These are phyloP conservation scores for Malania oleifera DNA, from an alignment of 164 flowering plant genomes.

Conservation along the genomic window DNA sequence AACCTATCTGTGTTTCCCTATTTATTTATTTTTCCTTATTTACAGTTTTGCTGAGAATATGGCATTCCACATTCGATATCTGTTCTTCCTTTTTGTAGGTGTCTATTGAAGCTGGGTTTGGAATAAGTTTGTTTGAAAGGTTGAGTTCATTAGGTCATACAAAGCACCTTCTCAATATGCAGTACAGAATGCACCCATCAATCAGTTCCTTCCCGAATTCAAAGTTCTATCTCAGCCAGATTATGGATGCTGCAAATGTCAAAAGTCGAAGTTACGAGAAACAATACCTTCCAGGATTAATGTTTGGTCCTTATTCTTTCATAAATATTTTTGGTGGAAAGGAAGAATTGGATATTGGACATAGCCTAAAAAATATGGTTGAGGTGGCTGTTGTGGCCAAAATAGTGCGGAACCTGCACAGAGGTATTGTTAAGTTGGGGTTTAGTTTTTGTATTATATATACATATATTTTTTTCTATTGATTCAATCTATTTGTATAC, in stretches of 20 bases:
- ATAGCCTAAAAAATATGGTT: conserved; percentile 2
- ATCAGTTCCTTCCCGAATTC: conserved; percentile 5
- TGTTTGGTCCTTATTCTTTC: conserved; percentile 8
- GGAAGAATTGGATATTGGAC: conserved; percentile 2
- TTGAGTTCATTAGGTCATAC: conserved; percentile 1
- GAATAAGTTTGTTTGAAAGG: conserved; percentile 6
- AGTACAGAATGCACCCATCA: conserved; percentile 4
- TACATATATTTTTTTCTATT: too few relatives aligned
- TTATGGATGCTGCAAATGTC: not conserved
- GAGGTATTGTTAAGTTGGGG: not conserved
- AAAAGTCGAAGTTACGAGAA: not conserved
- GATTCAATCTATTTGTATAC: not conserved
- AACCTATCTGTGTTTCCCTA: too few relatives aligned
- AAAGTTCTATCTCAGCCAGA: conserved; percentile 1
- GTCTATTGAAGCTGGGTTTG: conserved; percentile 4
- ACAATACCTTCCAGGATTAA: not conserved
- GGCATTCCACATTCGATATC: not conserved
- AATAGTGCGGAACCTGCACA: not conserved
- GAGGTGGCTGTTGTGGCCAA: conserved; percentile 4
- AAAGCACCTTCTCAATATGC: conserved; percentile 3
- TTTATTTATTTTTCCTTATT: too few relatives aligned
- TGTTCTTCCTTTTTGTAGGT: not conserved
- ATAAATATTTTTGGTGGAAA: conserved; percentile 3
- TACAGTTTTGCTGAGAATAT: not conserved
- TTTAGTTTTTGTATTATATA: not conserved